These are phyloP conservation scores for Sistotremastrum suecicum DNA, from an alignment of 768 basidiomycete species.

Conservation along the genomic window DNA sequence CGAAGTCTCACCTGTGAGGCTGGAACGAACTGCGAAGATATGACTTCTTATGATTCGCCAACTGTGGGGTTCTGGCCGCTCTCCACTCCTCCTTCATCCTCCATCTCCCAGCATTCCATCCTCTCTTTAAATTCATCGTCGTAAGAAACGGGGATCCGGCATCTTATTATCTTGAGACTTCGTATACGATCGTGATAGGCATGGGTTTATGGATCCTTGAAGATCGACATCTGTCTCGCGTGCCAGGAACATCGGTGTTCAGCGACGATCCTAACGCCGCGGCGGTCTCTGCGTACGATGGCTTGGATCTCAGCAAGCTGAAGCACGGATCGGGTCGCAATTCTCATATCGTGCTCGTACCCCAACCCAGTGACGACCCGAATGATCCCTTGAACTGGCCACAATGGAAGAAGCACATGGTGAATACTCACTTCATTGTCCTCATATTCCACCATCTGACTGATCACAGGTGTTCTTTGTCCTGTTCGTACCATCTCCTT, in stretches of 20 bases:
- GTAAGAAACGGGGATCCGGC: no score
- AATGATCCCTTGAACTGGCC: slow-evolving; percentile 16
- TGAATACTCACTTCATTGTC: neutral
- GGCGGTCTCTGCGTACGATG: slow-evolving; percentile 4
- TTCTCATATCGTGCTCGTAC: slow-evolving; percentile 12
- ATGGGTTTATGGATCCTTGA: slow-evolving; percentile 10
- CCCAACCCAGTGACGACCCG: slow-evolving; percentile 14
- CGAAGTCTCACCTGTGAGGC: no score
- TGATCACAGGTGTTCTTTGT: neutral
- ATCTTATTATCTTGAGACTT: no score
- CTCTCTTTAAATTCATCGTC: no score
- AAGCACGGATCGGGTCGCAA: slow-evolving; percentile 11
- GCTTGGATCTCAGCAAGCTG: slow-evolving; percentile 4
- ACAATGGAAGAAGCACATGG: slow-evolving; percentile 8
- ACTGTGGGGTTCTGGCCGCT: no score
- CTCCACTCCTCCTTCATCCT: no score
- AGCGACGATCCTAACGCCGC: slow-evolving; percentile 9
- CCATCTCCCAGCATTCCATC: no score
- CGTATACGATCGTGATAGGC: neutral
- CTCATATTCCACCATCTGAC: neutral
- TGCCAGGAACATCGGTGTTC: slow-evolving; percentile 7
- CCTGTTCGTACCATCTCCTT: neutral
- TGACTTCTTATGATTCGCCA: no score
- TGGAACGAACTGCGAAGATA: no score
- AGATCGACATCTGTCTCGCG: slow-evolving; percentile 5